Evolutionary conservation across 345 rosid genomes (phyloP).

Genomic region (Passiflora organensis): DNA sequence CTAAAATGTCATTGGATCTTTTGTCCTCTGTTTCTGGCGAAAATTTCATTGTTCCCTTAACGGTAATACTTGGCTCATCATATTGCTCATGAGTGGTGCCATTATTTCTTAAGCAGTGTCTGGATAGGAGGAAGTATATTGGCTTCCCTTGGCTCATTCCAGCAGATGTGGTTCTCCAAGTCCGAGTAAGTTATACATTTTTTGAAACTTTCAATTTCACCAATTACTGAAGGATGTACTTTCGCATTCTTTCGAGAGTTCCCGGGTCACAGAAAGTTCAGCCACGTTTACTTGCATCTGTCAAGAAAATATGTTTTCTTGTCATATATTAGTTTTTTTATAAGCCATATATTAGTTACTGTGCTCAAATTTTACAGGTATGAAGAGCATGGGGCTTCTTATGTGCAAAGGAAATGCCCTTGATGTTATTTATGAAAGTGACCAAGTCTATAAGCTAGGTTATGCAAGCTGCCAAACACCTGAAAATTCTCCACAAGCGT

Average conservation of each 20-base stretch:
- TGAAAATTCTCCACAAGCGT: no score
- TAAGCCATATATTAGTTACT: background rate
- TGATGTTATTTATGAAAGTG: constrained; percentile 19
- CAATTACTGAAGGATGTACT: background rate
- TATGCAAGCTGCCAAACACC: no score
- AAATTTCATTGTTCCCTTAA: background rate
- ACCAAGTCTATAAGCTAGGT: no score
- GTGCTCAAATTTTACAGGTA: constrained; percentile 45
- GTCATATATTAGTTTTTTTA: background rate
- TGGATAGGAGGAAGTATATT: constrained; percentile 91
- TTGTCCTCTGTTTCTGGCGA: background rate
- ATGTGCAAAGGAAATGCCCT: constrained; percentile 94
- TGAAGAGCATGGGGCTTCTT: constrained; percentile 96
- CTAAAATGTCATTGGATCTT: background rate
- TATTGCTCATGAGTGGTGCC: background rate
- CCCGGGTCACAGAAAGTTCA: no score
- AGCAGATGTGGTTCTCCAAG: constrained; percentile 98
- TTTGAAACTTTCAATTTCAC: background rate
- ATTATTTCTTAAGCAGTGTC: constrained; percentile 50
- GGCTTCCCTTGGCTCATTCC: constrained; percentile 91
- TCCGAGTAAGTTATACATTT: constrained; percentile 50
- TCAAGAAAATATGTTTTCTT: no score
- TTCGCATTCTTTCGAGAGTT: no score
- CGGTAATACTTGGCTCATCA: background rate
- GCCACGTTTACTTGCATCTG: no score